Evolutionary conservation across 805 yeast species (phyloP), one percentile per base, ranked within the genome.

Genomic region (Candida methanosorbosa): DNA sequence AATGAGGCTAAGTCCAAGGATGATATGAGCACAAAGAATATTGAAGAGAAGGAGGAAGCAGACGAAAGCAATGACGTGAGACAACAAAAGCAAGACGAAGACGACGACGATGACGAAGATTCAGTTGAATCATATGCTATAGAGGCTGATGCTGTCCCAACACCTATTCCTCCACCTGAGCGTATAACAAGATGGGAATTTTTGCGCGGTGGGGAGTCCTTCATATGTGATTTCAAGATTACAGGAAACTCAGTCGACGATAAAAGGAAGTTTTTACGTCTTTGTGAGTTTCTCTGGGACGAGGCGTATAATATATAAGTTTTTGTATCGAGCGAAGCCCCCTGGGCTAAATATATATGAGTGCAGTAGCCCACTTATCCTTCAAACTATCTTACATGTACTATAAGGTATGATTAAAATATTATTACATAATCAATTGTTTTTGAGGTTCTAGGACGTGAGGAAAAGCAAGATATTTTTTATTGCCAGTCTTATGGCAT

Each of bases 201-300:
- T 16, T 29, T 38, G 22, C 19, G 52, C 16, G 46, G 46, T 14
- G 17, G 38, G 5, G 45, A 44, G 22, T 38, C 41, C 9, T 53
- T 45, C 38, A 36, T 37, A 23, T 47, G 42, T 33, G 39, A 40
- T 8, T 35, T 48, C 18, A 39, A 41, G 8, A 15, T 37, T 11
- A 34, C 40, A 2, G 42, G 41, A 11, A 35, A 45, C 29, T 8
- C 26, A 11, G 38, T 29, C 1, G 27, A 33, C 15, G 52, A 42
- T 21, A 41, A 31, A 18, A 42, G 43, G 24, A 37, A 38, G 14
- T 53, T 50, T 36, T 30, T 38, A 16, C 38, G 42, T n/a, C 34
- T 49, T 9, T 41, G 46, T 30, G 43, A 40, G 5, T 38, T 38
- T 18, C 41, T 49, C 4, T 53, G 50, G 44, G 47, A 50, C 31